phyloP scores from a whole-genome alignment of 768 basidiomycete genomes.

The Cystobasidium onofrii region DNA sequence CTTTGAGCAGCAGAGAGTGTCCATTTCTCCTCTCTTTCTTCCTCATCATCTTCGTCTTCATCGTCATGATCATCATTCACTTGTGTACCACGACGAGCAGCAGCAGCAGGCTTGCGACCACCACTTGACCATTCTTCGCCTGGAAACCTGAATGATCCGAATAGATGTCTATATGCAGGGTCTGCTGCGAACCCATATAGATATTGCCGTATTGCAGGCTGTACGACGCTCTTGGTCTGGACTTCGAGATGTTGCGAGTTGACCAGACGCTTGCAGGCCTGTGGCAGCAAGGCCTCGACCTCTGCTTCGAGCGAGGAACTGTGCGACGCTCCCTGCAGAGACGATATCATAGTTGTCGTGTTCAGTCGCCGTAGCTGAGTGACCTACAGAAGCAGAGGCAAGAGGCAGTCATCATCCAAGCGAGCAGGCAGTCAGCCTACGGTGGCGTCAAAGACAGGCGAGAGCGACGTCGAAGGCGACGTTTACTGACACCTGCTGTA shows the following conservation, averaged over 20 bases:
- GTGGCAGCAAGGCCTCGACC: background rate
- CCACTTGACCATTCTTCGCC: background rate
- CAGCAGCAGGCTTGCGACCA: background rate
- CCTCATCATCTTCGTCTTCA: constrained; percentile 7
- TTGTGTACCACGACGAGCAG: background rate
- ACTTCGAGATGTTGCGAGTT: background rate
- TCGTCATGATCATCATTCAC: background rate
- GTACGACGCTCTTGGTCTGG: background rate
- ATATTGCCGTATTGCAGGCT: background rate
- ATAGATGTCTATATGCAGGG: background rate
- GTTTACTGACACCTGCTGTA: background rate
- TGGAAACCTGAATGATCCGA: background rate
- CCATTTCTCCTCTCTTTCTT: background rate
- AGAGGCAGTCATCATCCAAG: background rate
- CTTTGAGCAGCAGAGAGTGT: constrained; percentile 1
- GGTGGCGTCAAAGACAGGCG: background rate
- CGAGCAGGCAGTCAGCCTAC: no score
- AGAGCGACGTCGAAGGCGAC: no score
- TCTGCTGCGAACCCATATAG: constrained; percentile 1
- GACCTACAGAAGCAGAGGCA: background rate
- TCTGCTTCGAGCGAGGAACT: background rate
- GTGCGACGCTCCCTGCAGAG: background rate
- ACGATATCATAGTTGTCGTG: background rate
- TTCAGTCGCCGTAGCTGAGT: background rate
- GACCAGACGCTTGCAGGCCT: background rate